A percentile compares a stretch with the other conserved stretches of the same genome.
phyloP scores from a whole-genome alignment of 208 protist species.

The Trypanosoma boissoni region DNA sequence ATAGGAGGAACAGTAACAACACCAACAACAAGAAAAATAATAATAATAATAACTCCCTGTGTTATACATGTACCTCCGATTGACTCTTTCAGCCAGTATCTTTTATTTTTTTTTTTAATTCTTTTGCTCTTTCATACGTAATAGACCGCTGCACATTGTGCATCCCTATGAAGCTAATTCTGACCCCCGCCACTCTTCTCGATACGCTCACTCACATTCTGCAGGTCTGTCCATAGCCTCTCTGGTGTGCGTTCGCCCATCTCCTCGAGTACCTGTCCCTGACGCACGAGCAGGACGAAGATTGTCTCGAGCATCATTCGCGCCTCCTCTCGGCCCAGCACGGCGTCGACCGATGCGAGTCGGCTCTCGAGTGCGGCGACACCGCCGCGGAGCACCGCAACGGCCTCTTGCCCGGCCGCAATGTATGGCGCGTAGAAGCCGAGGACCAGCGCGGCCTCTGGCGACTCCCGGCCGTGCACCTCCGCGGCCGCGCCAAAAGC shows the following conservation, averaged over 20 bases:
- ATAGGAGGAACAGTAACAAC: not conserved
- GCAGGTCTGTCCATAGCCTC: conserved; percentile 30
- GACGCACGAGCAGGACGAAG: conserved; percentile 69
- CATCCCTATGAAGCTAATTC: not conserved
- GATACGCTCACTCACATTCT: conserved; percentile 22
- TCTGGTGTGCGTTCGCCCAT: conserved; percentile 37
- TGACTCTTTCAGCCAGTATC: too few species aligned
- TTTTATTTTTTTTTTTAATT: too few species aligned
- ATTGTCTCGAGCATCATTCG: conserved; percentile 76
- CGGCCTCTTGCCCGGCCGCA: conserved; percentile 22
- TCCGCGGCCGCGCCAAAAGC: conserved; percentile 33
- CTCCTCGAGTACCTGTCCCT: conserved; percentile 71
- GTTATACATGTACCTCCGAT: not conserved
- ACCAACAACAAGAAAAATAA: not conserved
- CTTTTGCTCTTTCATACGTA: too few species aligned
- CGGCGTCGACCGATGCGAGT: conserved; percentile 50
- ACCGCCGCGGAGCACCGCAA: conserved; percentile 24
- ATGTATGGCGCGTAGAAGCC: conserved; percentile 77
- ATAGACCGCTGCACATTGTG: too few species aligned
- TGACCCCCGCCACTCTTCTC: not conserved
- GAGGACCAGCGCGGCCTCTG: conserved; percentile 64
- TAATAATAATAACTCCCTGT: not conserved
- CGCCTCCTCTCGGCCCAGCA: conserved; percentile 63
- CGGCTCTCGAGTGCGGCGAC: conserved; percentile 43
- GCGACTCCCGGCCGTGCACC: conserved; percentile 49